Base-by-base conservation (phyloP, 257 asterid species). In the Nicotiana noctiflora region DNA sequence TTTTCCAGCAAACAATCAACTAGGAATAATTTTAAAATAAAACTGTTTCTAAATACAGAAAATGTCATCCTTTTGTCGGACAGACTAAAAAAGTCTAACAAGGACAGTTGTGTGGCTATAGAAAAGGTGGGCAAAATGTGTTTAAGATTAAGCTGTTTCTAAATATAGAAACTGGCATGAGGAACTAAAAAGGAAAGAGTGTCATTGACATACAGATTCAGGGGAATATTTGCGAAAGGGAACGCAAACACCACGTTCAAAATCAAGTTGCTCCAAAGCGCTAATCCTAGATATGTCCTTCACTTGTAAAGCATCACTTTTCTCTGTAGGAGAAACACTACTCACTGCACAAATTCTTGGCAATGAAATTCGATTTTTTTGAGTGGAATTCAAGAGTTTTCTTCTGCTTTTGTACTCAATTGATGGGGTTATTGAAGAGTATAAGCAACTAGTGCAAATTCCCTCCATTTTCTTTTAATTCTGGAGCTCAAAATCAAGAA, bases 201-300 rank as follows among this genome's bases (percentile, higher is more conserved):
- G 46, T 7, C 46, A 75, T 79, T 21, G 6, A 82, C 92, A 56
- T 87, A 94, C 98, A 56, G 84, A 82, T 90, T 90, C 88, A 0
- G 98, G 98, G 8, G 92, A 88, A 78, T 94, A 94, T 89, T 94
- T 94, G 70, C 98, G 90, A 62, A 93, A 94, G 23, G 98, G 98
- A 79, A 93, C 74, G 85, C 98, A 93, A 62, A 94, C 97, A 23
- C 98, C 98, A 29, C 96, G 97, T 84, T 94, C 98, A 67, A 93
- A 77, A 82, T 94, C 98, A 67, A 93, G 92, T 85, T 92, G 98
- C 56, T 94, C 98, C 89, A 90, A 84, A 78, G 98, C 98, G 75
- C 91, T 91, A 62, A 49, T 82, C 4, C 68, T 74, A 44, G 63
- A 77, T 31, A 81, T 79, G 17, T 46, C 76, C 80, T 75, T 75